Conservation (phyloP, 495 filamentous ascomycete species). For the Penicillium pancosmium region DNA sequence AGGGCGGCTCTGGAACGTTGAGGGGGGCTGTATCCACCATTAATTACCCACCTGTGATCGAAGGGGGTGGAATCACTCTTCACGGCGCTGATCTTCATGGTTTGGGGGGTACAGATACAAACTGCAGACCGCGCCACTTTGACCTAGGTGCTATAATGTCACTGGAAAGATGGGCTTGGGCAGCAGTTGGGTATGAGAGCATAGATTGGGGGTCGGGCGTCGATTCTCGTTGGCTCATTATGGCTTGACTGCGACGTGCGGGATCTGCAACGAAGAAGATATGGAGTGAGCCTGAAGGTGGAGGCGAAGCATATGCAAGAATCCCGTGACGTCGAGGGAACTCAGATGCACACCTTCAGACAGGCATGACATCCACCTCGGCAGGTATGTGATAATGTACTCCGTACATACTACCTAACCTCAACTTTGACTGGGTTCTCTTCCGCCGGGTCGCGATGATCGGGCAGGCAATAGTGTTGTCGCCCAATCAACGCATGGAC, state of each 20-base stretch:
- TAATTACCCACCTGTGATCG: constrained; percentile 8
- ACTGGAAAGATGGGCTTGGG: constrained; percentile 25
- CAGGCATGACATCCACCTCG: neutral
- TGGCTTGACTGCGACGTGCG: constrained; percentile 17
- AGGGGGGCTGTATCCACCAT: constrained; percentile 14
- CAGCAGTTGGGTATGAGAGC: constrained; percentile 40
- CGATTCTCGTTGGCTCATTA: constrained; percentile 17
- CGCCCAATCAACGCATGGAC: constrained; percentile 32
- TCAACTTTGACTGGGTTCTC: constrained; percentile 1
- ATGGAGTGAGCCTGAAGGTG: constrained; percentile 23
- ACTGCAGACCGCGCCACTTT: constrained; percentile 13
- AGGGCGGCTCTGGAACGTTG: constrained; percentile 16
- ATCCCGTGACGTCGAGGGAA: constrained; percentile 18
- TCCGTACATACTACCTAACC: neutral
- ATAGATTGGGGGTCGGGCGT: constrained; percentile 18
- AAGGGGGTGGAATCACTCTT: constrained; percentile 15
- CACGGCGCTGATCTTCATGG: constrained; percentile 23
- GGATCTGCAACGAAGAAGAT: constrained; percentile 26
- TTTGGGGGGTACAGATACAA: constrained; percentile 3
- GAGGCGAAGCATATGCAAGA: constrained; percentile 21
- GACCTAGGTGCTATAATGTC: constrained; percentile 18
- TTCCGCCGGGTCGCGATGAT: constrained; percentile 16
- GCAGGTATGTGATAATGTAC: neutral
- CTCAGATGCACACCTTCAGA: neutral
- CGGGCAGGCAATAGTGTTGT: constrained; percentile 17